These are phyloP conservation scores for Gossypium gossypioides DNA, from an alignment of 441 rosid genomes.

Conservation along the genomic window DNA sequence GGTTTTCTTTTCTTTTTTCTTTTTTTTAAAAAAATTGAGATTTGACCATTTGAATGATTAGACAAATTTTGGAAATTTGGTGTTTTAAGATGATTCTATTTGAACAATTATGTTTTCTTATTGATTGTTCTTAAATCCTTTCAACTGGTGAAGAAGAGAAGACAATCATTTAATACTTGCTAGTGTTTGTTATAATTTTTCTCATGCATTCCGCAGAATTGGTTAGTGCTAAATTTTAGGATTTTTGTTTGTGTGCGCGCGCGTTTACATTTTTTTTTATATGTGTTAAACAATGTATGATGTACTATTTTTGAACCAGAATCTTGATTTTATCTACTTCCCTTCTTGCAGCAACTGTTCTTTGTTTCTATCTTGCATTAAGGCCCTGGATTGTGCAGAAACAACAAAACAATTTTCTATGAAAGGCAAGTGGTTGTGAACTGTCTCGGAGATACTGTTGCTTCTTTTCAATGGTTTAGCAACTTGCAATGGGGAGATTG, in stretches of 20 bases:
- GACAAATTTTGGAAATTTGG: neutral
- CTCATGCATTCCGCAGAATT: neutral
- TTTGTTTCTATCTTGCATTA: neutral
- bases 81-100: neutral
- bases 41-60: neutral
- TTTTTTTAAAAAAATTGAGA: neutral
- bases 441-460: constrained; percentile 10
- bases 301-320: neutral
- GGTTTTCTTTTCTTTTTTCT: too few species aligned
- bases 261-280: neutral
- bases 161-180: neutral
- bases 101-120: neutral
- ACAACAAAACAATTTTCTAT: neutral
- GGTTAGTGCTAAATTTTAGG: neutral
- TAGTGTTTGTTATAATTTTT: neutral
- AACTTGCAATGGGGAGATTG: constrained; percentile 1
- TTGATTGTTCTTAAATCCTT: neutral
- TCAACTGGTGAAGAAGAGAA: neutral
- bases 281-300: neutral
- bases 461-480: neutral
- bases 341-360: neutral
- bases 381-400: constrained; percentile 3
- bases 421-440: constrained; percentile 9
- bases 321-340: neutral
- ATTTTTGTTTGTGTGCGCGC: neutral